A percentile compares a stretch with the other conserved stretches of the same genome.
phyloP scores from a whole-genome alignment of 257 asterid species.

The Coffea canephora region DNA sequence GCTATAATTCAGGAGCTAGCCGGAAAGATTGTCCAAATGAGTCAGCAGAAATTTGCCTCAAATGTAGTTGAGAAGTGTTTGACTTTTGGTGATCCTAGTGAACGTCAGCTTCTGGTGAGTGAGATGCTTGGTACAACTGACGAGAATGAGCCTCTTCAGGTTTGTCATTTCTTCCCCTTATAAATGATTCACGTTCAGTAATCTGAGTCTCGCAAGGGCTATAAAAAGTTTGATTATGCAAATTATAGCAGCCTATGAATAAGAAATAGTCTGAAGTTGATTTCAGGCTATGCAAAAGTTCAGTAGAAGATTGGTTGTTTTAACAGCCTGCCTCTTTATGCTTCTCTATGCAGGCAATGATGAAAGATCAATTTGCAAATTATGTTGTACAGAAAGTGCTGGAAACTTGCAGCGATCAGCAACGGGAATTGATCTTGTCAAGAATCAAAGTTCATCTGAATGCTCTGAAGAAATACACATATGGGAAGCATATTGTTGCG shows the following conservation, averaged over 20 bases:
- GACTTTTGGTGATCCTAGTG: slow-evolving; percentile 73
- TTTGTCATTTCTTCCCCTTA: slow-evolving; percentile 17
- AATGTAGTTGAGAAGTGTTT: slow-evolving; percentile 95
- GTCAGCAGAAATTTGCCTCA: slow-evolving; percentile 99
- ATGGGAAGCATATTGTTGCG: slow-evolving; percentile 47
- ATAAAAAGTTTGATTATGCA: too few species aligned
- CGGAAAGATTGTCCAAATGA: slow-evolving; percentile 92
- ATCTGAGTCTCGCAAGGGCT: not conserved
- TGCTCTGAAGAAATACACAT: slow-evolving; percentile 46
- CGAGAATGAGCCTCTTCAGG: slow-evolving; percentile 99
- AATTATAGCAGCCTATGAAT: too few species aligned
- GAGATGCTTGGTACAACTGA: slow-evolving; percentile 99
- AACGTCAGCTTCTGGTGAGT: slow-evolving; percentile 75
- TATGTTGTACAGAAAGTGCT: slow-evolving; percentile 50
- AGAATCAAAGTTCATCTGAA: slow-evolving; percentile 46
- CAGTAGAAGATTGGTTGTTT: not conserved
- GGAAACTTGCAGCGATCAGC: slow-evolving; percentile 48
- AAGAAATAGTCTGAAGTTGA: too few species aligned
- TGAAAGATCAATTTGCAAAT: slow-evolving; percentile 53
- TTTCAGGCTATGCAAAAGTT: too few species aligned
- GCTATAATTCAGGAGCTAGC: slow-evolving; percentile 82
- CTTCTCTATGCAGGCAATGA: slow-evolving; percentile 31
- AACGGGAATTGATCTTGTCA: slow-evolving; percentile 43
- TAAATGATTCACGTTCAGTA: not conserved
- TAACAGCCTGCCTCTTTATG: too few species aligned